These are phyloP conservation scores for Collybiopsis luxurians DNA, from an alignment of 768 basidiomycete genomes.

Conservation along the genomic window DNA sequence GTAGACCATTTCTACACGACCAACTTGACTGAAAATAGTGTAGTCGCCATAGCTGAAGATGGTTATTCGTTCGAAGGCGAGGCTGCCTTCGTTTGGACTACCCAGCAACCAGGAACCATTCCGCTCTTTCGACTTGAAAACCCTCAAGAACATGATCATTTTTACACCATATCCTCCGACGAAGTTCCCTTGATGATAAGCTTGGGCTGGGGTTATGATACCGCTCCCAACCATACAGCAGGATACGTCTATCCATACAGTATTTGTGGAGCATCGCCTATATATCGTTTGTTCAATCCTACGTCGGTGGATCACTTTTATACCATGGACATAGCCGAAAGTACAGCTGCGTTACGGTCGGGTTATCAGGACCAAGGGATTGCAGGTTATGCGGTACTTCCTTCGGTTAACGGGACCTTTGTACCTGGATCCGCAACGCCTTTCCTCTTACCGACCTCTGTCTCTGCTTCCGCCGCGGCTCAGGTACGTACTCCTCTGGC, in stretches of 20 bases:
- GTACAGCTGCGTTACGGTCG: not conserved
- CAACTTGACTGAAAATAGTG: not conserved
- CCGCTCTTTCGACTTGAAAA: not conserved
- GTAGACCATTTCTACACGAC: not conserved
- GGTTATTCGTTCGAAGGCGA: not conserved
- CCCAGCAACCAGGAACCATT: not conserved
- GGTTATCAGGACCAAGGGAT: not conserved
- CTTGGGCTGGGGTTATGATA: not conserved
- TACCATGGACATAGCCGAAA: not conserved
- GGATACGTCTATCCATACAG: constrained; percentile 2
- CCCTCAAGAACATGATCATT: not conserved
- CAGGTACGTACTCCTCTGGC: not conserved
- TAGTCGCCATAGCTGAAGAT: not conserved
- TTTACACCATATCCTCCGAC: not conserved
- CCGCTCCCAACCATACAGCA: not conserved
- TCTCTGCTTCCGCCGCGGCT: not conserved
- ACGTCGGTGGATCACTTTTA: not conserved
- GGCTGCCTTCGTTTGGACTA: not conserved
- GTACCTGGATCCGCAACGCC: not conserved
- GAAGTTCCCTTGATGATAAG: not conserved
- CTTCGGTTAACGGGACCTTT: not conserved
- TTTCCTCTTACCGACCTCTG: not conserved
- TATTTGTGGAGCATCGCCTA: not conserved
- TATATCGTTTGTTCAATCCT: not conserved
- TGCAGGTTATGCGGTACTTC: not conserved